These are phyloP conservation scores for Cercophora samala DNA, from an alignment of 495 filamentous ascomycete genomes.

Conservation along the genomic window DNA sequence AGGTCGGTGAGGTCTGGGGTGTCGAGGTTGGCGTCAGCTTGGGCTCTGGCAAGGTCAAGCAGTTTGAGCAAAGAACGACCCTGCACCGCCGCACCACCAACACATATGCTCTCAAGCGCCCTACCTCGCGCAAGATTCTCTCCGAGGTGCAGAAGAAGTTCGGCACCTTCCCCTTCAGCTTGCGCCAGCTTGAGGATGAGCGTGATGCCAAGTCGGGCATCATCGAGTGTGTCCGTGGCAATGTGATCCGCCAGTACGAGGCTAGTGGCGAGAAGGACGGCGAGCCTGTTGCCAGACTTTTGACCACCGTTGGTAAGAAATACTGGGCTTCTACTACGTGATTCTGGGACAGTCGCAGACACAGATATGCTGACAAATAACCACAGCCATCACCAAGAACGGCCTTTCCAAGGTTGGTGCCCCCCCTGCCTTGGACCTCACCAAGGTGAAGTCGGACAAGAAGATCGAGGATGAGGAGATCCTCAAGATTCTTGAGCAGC, in stretches of 20 bases:
- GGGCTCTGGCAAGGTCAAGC: slow-evolving; percentile 92
- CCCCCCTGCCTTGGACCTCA: slow-evolving; percentile 67
- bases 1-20: slow-evolving; percentile 95
- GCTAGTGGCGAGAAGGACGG: slow-evolving; percentile 89
- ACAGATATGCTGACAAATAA: not conserved
- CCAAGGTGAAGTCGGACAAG: slow-evolving; percentile 87
- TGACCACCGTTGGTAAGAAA: slow-evolving; percentile 87
- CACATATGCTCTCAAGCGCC: slow-evolving; percentile 86
- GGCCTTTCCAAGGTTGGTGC: slow-evolving; percentile 80
- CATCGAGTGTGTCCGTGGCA: slow-evolving; percentile 86
- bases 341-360: not conserved
- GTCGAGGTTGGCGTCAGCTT: slow-evolving; percentile 91
- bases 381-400: slow-evolving; percentile 94
- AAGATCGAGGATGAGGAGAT: slow-evolving; percentile 96
- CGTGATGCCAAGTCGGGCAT: slow-evolving; percentile 93
- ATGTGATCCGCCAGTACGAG: slow-evolving; percentile 92
- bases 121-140: slow-evolving; percentile 82
- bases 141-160: slow-evolving; percentile 96
- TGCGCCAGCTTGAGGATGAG: slow-evolving; percentile 96
- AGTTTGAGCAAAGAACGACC: slow-evolving; percentile 77
- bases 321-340: not conserved
- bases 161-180: slow-evolving; percentile 93
- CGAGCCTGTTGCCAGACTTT: slow-evolving; percentile 73
- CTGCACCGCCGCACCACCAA: slow-evolving; percentile 88
- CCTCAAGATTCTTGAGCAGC: slow-evolving; percentile 85